phyloP scores from a whole-genome alignment of 2,329 filamentous ascomycete species.

The Fusarium acutatum region DNA sequence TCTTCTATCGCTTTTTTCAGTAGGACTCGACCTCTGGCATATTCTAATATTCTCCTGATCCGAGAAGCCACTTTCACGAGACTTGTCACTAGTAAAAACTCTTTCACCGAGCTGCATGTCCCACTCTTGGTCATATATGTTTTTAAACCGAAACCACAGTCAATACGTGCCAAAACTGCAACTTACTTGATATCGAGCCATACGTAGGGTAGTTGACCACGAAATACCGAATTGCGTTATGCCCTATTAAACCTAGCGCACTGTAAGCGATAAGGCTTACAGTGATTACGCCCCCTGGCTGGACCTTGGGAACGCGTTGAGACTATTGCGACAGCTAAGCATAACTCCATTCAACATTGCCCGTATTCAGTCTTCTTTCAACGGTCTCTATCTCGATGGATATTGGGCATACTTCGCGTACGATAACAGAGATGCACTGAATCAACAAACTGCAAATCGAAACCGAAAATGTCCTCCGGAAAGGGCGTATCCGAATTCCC shows the following conservation, averaged over 20 bases:
- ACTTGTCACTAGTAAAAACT: too few relatives aligned
- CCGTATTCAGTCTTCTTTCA: not conserved
- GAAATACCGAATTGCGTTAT: not conserved
- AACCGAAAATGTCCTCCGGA: conserved; percentile 55
- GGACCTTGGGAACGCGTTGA: not conserved
- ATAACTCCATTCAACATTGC: not conserved
- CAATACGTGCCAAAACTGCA: not conserved
- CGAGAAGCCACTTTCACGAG: too few relatives aligned
- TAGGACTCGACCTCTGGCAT: too few relatives aligned
- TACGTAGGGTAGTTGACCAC: not conserved
- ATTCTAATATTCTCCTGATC: too few relatives aligned
- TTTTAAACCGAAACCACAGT: not conserved
- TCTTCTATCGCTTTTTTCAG: fast-evolving
- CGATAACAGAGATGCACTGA: conserved; percentile 22
- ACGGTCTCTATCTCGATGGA: not conserved
- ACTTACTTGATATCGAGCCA: not conserved
- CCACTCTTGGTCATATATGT: too few relatives aligned
- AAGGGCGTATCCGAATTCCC: conserved; percentile 69
- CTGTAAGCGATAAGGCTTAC: not conserved
- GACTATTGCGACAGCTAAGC: conserved; percentile 4
- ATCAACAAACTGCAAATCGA: not conserved
- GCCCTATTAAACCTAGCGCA: not conserved
- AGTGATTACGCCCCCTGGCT: not conserved
- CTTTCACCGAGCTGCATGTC: too few relatives aligned
- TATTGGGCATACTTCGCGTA: not conserved